Conservation (phyloP, 805 yeast genomes). For the Wickerhamomyces mucosus region DNA sequence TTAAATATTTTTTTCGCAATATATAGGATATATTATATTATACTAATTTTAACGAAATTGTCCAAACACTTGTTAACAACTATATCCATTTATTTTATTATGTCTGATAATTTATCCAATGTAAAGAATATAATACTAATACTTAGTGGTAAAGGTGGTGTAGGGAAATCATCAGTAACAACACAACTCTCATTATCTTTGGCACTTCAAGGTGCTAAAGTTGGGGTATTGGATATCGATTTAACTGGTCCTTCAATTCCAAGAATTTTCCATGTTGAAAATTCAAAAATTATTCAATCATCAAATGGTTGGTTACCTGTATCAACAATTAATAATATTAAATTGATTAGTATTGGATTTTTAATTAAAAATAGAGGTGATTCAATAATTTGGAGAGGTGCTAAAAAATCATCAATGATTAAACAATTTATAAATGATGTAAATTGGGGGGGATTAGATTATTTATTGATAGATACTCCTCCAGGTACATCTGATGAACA, state of each 20-base stretch:
- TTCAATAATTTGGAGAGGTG: constrained; percentile 97
- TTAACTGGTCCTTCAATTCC: constrained; percentile 96
- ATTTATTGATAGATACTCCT: constrained; percentile 88
- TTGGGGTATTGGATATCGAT: constrained; percentile 95
- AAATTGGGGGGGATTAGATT: constrained; percentile 75
- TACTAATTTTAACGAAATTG: too few species aligned
- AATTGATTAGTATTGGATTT: constrained; percentile 61
- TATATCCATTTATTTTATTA: too few species aligned
- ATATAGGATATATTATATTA: too few species aligned
- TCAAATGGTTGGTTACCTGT: constrained; percentile 93
- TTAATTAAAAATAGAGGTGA: constrained; percentile 75
- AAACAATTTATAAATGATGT: constrained; percentile 88
- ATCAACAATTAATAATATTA: constrained; percentile 24
- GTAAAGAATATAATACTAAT: constrained; percentile 75
- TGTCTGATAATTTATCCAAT: constrained; percentile 12
- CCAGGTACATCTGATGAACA: constrained; percentile 99
- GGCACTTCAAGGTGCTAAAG: constrained; percentile 59
- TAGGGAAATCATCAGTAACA: constrained; percentile 93
- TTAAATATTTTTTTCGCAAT: too few species aligned
- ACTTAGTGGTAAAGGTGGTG: constrained; percentile 94
- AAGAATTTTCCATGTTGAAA: constrained; percentile 89
- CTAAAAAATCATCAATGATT: constrained; percentile 96
- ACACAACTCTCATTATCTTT: constrained; percentile 86
- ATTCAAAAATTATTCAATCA: constrained; percentile 69
- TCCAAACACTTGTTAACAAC: too few species aligned